These are phyloP conservation scores for Ceratobasidium sp. DNA, from an alignment of 1,284 basidiomycete species.

Conservation along the genomic window DNA sequence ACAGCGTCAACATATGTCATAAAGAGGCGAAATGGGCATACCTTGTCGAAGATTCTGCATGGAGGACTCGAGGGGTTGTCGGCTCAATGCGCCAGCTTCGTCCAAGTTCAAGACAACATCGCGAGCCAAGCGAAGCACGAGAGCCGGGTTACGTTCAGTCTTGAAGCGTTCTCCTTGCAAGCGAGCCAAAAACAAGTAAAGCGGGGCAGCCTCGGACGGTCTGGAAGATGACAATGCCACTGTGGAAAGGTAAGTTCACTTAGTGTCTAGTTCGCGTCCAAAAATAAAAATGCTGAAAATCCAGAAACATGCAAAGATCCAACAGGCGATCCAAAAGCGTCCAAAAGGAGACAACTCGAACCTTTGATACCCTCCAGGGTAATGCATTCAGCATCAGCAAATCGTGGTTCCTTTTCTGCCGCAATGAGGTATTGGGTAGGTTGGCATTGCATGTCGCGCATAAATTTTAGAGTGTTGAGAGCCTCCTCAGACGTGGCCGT, in stretches of 20 bases:
- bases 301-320: background rate
- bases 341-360: slow-evolving; percentile 31
- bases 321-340: slow-evolving; percentile 12
- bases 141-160: slow-evolving; percentile 28
- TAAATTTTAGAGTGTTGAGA: slow-evolving; percentile 34
- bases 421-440: slow-evolving; percentile 33
- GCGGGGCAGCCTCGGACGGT: slow-evolving; percentile 32
- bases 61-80: slow-evolving; percentile 19
- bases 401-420: slow-evolving; percentile 31
- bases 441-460: slow-evolving; percentile 37
- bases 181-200: slow-evolving; percentile 32
- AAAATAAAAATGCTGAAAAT: background rate
- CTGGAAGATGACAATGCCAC: slow-evolving; percentile 25
- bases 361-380: slow-evolving; percentile 36
- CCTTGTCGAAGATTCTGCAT: slow-evolving; percentile 34
- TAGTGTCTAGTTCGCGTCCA: slow-evolving; percentile 12
- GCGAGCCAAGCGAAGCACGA: slow-evolving; percentile 31
- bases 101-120: slow-evolving; percentile 30
- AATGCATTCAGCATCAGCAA: slow-evolving; percentile 29
- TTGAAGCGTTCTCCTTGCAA: slow-evolving; percentile 34
- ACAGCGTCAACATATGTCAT: background rate
- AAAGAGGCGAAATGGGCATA: background rate
- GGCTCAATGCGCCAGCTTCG: slow-evolving; percentile 22
- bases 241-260: slow-evolving; percentile 20
- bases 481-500: slow-evolving; percentile 34